Evolutionary conservation across 148 eudicot species (phyloP).

Genomic region (Dianthus caryophyllus): DNA sequence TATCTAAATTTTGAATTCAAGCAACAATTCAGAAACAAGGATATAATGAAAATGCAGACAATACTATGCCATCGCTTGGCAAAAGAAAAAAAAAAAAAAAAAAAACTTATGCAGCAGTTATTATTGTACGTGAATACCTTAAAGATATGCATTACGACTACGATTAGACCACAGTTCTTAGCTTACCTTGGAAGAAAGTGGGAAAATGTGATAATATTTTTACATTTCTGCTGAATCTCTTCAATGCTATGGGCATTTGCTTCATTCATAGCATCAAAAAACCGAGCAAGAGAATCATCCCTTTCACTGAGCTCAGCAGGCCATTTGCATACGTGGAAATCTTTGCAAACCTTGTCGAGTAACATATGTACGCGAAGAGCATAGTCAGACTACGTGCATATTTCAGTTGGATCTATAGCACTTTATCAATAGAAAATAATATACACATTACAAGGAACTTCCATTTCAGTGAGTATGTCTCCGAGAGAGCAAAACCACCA

Average conservation of each 20-base stretch:
- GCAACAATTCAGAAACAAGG: background rate
- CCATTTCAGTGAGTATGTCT: background rate
- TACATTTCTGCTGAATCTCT: slow-evolving; percentile 48
- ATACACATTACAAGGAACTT: background rate
- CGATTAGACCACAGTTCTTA: background rate
- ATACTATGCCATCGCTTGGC: background rate
- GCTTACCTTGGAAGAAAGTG: slow-evolving; percentile 72
- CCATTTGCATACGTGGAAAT: slow-evolving; percentile 71
- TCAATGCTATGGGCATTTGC: slow-evolving; percentile 27
- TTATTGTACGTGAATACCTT: background rate
- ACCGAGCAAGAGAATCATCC: slow-evolving; percentile 47
- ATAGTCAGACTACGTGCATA: slow-evolving; percentile 7
- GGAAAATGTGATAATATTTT: slow-evolving; percentile 50
- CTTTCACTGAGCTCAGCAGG: slow-evolving; percentile 39
- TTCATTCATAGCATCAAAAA: slow-evolving; percentile 58
- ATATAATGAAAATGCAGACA: background rate
- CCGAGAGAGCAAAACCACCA: no score
- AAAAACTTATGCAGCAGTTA: background rate
- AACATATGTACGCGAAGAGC: background rate
- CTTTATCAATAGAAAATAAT: background rate
- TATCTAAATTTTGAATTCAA: background rate
- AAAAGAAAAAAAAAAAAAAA: no score
- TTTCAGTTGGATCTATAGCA: slow-evolving; percentile 1
- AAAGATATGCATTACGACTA: background rate
- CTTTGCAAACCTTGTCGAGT: slow-evolving; percentile 50